Conservation (phyloP, 1,139 yeast genomes). For the Debaryomycetaceae sp. region DNA sequence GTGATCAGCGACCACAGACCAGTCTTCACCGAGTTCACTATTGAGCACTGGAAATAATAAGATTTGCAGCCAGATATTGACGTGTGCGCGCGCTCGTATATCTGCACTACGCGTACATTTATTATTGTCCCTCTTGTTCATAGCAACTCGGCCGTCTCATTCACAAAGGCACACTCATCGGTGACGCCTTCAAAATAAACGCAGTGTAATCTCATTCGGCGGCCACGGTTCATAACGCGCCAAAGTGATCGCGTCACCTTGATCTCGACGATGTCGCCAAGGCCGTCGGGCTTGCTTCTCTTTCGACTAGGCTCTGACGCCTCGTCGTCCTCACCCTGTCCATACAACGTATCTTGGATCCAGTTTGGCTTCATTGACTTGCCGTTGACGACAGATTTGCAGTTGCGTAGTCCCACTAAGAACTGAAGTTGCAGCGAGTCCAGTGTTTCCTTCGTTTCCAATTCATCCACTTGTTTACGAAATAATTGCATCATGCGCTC, state of each 20-base stretch:
- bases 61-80: neutral
- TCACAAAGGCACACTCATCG: slow-evolving; percentile 18
- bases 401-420: slow-evolving; percentile 24
- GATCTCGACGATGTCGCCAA: slow-evolving; percentile 36
- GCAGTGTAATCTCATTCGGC: slow-evolving; percentile 23
- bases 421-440: slow-evolving; percentile 18
- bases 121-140: neutral
- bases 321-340: slow-evolving; percentile 3
- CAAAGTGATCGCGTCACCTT: slow-evolving; percentile 29
- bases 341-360: slow-evolving; percentile 25
- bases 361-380: slow-evolving; percentile 32
- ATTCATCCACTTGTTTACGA: slow-evolving; percentile 17
- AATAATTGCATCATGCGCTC: slow-evolving; percentile 24
- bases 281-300: slow-evolving; percentile 14
- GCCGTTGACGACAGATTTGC: slow-evolving; percentile 33
- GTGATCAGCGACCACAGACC: slow-evolving; percentile 46
- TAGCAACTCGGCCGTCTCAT: slow-evolving; percentile 18
- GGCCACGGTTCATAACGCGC: slow-evolving; percentile 26
- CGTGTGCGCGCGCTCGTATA: neutral
- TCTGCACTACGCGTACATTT: neutral
- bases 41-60: slow-evolving; percentile 7
- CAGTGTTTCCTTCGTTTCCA: slow-evolving; percentile 14
- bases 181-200: slow-evolving; percentile 30
- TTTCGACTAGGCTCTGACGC: slow-evolving; percentile 9
- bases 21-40: slow-evolving; percentile 24